Evolutionary conservation across 306 rosid species (phyloP).

Genomic region (Cucurbita pepo): DNA sequence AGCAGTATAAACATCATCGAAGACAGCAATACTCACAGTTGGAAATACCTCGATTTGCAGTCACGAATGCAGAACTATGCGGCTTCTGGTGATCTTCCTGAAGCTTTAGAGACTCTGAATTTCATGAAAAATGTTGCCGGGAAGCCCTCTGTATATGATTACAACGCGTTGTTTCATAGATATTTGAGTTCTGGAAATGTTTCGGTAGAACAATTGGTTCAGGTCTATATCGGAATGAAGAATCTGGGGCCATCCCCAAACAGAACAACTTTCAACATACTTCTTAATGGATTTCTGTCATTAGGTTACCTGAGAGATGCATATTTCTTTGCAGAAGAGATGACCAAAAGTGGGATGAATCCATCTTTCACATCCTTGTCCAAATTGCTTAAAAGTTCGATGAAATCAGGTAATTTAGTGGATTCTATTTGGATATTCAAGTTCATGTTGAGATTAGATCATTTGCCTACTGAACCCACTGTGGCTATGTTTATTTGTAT

Average conservation of each 20-base stretch:
- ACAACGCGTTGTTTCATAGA: slow-evolving; percentile 21
- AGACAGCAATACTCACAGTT: not conserved
- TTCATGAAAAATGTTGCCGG: slow-evolving; percentile 15
- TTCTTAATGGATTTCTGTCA: slow-evolving; percentile 24
- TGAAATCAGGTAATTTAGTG: slow-evolving; percentile 9
- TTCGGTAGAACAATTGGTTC: slow-evolving; percentile 6
- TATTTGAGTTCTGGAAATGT: slow-evolving; percentile 19
- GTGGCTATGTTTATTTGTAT: slow-evolving; percentile 14
- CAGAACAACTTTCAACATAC: slow-evolving; percentile 26
- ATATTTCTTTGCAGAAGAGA: slow-evolving; percentile 18
- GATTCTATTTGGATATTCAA: slow-evolving; percentile 11
- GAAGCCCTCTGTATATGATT: slow-evolving; percentile 31
- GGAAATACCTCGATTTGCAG: slow-evolving; percentile 13
- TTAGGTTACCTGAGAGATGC: slow-evolving; percentile 14
- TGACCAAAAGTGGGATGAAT: slow-evolving; percentile 18
- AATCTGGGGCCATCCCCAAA: slow-evolving; percentile 25
- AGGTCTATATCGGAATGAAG: slow-evolving; percentile 25
- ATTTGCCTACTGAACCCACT: slow-evolving; percentile 16
- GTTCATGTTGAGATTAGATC: slow-evolving; percentile 26
- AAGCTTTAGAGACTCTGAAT: slow-evolving; percentile 19
- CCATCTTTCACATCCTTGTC: slow-evolving; percentile 24
- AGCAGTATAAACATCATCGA: slow-evolving; percentile 1
- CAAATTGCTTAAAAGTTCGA: slow-evolving; percentile 14
- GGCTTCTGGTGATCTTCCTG: slow-evolving; percentile 13
- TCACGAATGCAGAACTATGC: slow-evolving; percentile 19